Base-by-base conservation (phyloP, 768 basidiomycete species). In the Fomitopsis serialis region DNA sequence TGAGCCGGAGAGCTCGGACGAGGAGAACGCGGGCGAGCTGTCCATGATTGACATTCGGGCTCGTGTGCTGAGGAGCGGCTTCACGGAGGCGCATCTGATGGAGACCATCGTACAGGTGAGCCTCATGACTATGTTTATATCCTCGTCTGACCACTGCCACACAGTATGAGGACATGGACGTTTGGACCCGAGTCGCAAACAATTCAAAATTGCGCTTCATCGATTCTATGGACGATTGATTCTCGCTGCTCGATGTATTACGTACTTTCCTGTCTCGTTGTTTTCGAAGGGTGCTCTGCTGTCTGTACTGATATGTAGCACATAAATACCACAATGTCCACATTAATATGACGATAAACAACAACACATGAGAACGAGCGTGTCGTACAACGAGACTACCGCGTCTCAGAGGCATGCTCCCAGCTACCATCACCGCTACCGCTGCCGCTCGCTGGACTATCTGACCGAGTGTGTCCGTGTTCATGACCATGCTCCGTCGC, bases 1-100 rank as follows among this genome's bases (percentile, higher is more conserved):
- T 7, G 83, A 84, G n/a, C 36, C 17, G 42, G 55, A 56, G 11
- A 55, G 54, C 44, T 54, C 54, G 24, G 79, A 82, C 13, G 78
- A 76, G 22, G 74, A 69, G 3, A 75, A 79, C 40, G 77, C 78
- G 50, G 78, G 78, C 19, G 88, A 91, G 62, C 69, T 97, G 55
- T 81, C 84, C 8, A 84, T 99, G 77, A 79, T 91, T 40, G 93
- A 98, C 58, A 82, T 98, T 53, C 82, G 95, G 29, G 84, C 87
- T 45, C 82, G 94, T 36, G 87, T 98, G 11, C 70, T 95, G 53
- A 85, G 83, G 44, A 84, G 83, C 59, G 95, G 95, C 17, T 97
- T 87, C 70, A 98, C 92, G 13, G 96, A 99, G 66, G 83, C 79
- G 1, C 89, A 93, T 69, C 77, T 99, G 13, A 90, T 87, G 76